These are phyloP conservation scores for Aspergillus funiculosus DNA, from an alignment of 495 filamentous ascomycete genomes.

Conservation along the genomic window DNA sequence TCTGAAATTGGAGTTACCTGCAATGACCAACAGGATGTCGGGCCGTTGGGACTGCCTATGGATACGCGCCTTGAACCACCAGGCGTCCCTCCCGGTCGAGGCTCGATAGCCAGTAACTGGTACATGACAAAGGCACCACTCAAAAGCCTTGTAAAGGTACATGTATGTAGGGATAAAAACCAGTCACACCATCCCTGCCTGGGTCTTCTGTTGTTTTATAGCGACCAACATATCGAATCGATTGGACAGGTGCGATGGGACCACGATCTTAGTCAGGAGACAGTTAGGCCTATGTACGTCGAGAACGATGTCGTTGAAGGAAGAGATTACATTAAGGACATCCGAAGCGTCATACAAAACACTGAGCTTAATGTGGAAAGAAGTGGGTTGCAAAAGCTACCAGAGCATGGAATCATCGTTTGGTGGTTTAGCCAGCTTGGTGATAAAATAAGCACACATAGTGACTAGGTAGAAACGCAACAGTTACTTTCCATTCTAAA, in stretches of 20 bases:
- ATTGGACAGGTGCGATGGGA: constrained; percentile 16
- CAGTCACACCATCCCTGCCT: constrained; percentile 9
- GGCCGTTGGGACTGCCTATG: neutral
- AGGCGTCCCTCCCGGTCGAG: neutral
- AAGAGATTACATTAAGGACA: constrained; percentile 11
- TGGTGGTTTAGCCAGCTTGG: constrained; percentile 10
- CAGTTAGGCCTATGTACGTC: constrained; percentile 1
- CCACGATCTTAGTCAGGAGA: constrained; percentile 4
- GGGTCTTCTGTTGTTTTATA: constrained; percentile 10
- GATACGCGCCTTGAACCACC: constrained; percentile 6
- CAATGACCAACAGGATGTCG: neutral
- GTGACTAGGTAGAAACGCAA: no score
- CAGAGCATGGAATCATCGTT: constrained; percentile 4
- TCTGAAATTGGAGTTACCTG: constrained; percentile 12
- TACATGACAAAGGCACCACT: constrained; percentile 13
- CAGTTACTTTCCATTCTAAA: neutral
- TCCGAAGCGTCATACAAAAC: constrained; percentile 3
- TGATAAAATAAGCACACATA: constrained; percentile 7
- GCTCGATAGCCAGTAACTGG: constrained; percentile 2
- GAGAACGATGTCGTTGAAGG: neutral
- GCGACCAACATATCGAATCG: constrained; percentile 13
- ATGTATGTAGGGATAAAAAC: constrained; percentile 7
- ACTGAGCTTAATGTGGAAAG: no score
- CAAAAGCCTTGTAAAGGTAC: constrained; percentile 9
- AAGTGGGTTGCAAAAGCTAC: constrained; percentile 1